Percentiles rank a stretch among this genome's conserved stretches.
These are phyloP conservation scores for Vigna radiata DNA, from an alignment of 306 rosid genomes.

Conservation along the genomic window DNA sequence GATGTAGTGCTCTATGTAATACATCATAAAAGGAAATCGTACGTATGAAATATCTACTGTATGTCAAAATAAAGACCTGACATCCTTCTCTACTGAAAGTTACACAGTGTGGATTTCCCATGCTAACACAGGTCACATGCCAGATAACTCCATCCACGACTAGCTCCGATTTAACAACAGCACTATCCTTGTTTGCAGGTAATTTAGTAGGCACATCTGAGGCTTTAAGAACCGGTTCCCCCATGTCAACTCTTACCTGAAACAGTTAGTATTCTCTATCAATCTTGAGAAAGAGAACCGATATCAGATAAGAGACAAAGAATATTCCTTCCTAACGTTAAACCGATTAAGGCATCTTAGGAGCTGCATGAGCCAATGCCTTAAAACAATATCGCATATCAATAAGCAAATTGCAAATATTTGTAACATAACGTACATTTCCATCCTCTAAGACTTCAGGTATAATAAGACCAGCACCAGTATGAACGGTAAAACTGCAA, in stretches of 20 bases:
- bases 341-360: conserved; percentile 27
- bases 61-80: conserved; percentile 57
- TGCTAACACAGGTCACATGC: conserved; percentile 94
- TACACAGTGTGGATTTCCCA: conserved; percentile 97
- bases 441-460: conserved; percentile 88
- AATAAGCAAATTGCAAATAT: conserved; percentile 35
- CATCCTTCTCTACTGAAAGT: conserved; percentile 67
- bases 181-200: conserved; percentile 62
- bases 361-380: conserved; percentile 29
- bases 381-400: conserved; percentile 16
- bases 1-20: neutral
- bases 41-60: conserved; percentile 2
- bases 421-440: conserved; percentile 50
- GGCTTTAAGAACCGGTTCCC: conserved; percentile 89
- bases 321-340: neutral
- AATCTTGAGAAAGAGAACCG: conserved; percentile 20
- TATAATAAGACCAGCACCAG: conserved; percentile 94
- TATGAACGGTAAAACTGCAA: conserved; percentile 80
- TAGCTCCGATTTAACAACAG: conserved; percentile 72
- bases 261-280: conserved; percentile 35
- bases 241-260: conserved; percentile 98
- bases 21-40: neutral
- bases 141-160: conserved; percentile 81
- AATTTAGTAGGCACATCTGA: conserved; percentile 80
- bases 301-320: conserved; percentile 14